These are phyloP conservation scores for Populus nigra DNA, from an alignment of 345 rosid genomes.

Conservation along the genomic window DNA sequence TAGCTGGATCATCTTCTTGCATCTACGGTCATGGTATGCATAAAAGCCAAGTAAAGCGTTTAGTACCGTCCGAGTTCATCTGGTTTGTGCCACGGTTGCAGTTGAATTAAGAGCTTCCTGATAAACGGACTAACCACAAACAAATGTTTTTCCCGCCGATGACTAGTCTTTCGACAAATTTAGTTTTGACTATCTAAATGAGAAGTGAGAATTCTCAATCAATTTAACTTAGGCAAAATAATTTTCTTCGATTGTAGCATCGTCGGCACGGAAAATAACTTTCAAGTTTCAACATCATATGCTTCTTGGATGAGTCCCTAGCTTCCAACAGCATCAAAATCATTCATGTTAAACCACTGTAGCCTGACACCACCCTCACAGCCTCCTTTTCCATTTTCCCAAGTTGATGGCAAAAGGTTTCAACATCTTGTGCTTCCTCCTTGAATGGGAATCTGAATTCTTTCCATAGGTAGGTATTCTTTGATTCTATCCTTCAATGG, in stretches of 20 bases:
- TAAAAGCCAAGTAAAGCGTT: too few relatives aligned
- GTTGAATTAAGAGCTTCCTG: too few relatives aligned
- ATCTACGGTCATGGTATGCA: too few relatives aligned
- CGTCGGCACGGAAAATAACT: neutral
- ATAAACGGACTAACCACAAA: too few relatives aligned
- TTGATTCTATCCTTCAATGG: neutral
- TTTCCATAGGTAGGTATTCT: slow-evolving; percentile 26
- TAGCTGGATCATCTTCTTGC: too few relatives aligned
- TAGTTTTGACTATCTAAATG: neutral
- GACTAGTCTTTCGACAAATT: neutral
- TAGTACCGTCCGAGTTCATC: too few relatives aligned
- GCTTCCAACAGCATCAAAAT: neutral
- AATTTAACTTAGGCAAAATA: neutral
- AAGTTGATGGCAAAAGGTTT: slow-evolving; percentile 23
- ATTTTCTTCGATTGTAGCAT: too few relatives aligned
- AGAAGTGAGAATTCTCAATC: neutral
- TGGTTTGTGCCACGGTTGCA: too few relatives aligned
- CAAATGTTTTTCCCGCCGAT: too few relatives aligned
- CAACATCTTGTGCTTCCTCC: slow-evolving; percentile 24
- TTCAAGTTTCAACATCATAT: neutral
- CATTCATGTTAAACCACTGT: slow-evolving; percentile 19
- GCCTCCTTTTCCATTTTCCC: slow-evolving; percentile 28
- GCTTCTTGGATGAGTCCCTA: neutral
- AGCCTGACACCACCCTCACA: slow-evolving; percentile 17
- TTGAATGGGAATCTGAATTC: slow-evolving; percentile 24